Evolutionary conservation across 1,284 basidiomycete genomes (phyloP), one percentile per base, ranked within the genome.

Genomic region (Ceratorhiza oryzae-sativae): DNA sequence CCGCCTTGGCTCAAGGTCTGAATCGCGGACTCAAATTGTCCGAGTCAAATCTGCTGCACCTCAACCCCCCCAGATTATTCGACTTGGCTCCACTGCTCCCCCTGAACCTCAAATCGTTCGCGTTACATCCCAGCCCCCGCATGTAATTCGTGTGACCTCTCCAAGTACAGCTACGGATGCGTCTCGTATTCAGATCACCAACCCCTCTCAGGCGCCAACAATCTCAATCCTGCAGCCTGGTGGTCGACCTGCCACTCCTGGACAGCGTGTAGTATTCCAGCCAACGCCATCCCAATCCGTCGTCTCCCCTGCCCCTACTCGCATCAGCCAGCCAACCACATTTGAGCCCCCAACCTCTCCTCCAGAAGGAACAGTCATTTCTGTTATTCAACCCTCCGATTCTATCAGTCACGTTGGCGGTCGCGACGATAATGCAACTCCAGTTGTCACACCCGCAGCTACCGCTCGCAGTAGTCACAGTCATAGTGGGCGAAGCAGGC

Each of bases 21-120:
- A 67, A 41, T 48, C 34, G 20, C 48, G 34, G 6, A 32, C 63
- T 51, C 63, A 67, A 36, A 55, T 67, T 27, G 42, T 71, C 13
- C 55, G 68, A n/a, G 68, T 59, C 23, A 41, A 20, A 10, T 71
- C 68, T 25, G 46, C 68, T 30, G 46, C 56, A 27, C 68, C 68
- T 13, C 36, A 71, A 15, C 53, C 56, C 6, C 53, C 67, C 9
- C 56, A 59, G 34, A 60, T 71, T 46, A 71, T 71, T 23, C 68
- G 68, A 10, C 30, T 71, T 0, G 68, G 68, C 32, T 60, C 56
- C 1, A 30, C 68, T 27, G 68, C 56, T 25, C 56, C 68, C 34
- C 39, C 68, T 46, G 68, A 71, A 27, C 56, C 68, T 20, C 68
- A 71, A 36, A 39, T 71, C 20, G 45, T 71, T 13, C 68, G 68